A percentile compares a stretch with the other conserved stretches of the same genome.
phyloP scores from a whole-genome alignment of 495 filamentous ascomycete species.

The Penicillium daleae region DNA sequence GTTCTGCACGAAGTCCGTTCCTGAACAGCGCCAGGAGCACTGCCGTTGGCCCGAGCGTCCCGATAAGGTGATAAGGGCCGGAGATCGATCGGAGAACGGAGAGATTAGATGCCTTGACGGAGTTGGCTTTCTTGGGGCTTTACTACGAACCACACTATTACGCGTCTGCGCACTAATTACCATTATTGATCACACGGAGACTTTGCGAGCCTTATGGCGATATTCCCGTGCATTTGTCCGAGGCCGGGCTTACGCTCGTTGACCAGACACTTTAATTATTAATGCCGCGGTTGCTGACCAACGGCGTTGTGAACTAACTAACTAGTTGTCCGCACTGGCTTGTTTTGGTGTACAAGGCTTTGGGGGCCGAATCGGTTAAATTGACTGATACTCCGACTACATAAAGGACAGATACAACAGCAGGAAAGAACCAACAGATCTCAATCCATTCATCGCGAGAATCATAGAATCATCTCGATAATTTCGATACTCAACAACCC shows the following conservation, averaged over 20 bases:
- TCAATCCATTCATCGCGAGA: too few species aligned
- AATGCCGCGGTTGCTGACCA: neutral
- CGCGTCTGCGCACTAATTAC: neutral
- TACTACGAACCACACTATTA: too few species aligned
- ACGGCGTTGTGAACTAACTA: neutral
- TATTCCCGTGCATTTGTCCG: neutral
- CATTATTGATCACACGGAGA: neutral
- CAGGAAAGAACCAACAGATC: too few species aligned
- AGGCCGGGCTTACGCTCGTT: neutral
- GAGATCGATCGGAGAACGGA: conserved; percentile 3
- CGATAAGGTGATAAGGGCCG: neutral
- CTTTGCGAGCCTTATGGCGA: neutral
- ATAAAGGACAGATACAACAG: neutral
- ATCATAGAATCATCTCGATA: neutral
- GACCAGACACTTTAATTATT: neutral
- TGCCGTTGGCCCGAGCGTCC: conserved; percentile 11
- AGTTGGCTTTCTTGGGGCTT: neutral
- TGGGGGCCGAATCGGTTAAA: neutral
- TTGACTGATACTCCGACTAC: neutral
- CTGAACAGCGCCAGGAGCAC: neutral
- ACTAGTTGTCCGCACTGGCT: neutral
- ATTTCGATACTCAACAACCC: neutral
- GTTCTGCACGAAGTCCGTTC: too few species aligned
- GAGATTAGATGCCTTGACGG: neutral
- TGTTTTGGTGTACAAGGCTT: neutral